A percentile compares a stretch with the other conserved stretches of the same genome.
phyloP scores from a whole-genome alignment of 768 basidiomycete genomes.

The Lyophyllum shimeji region DNA sequence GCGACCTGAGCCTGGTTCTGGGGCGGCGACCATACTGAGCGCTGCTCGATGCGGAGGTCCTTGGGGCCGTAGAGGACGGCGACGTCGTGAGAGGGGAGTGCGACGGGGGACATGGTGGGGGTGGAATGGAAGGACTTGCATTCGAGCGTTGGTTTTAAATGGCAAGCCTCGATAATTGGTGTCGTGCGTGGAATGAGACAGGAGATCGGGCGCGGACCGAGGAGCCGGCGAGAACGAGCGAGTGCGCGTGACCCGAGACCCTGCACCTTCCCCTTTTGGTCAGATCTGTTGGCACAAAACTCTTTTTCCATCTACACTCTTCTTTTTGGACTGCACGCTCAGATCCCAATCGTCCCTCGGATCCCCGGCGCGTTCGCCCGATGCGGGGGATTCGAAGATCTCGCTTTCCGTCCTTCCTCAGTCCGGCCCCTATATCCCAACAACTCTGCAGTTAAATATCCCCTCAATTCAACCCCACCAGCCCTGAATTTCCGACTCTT shows the following conservation, averaged over 20 bases:
- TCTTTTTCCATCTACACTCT: background rate
- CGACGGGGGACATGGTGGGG: conserved; percentile 36
- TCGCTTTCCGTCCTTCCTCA: conserved; percentile 8
- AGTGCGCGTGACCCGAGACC: conserved; percentile 12
- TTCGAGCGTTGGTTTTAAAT: conserved; percentile 16
- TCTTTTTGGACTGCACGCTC: background rate
- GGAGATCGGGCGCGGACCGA: conserved; percentile 22
- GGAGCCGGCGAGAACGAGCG: conserved; percentile 1
- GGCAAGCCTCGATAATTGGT: conserved; percentile 17
- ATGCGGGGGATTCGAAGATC: conserved; percentile 17
- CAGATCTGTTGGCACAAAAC: conserved; percentile 7
- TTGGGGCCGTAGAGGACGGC: conserved; percentile 82
- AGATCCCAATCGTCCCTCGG: conserved; percentile 8
- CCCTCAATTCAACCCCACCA: background rate
- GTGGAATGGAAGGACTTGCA: conserved; percentile 17
- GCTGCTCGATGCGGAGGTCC: conserved; percentile 79
- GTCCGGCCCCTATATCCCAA: conserved; percentile 2
- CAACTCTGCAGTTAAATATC: conserved; percentile 7
- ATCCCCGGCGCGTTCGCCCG: conserved; percentile 17
- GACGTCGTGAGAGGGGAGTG: conserved; percentile 59
- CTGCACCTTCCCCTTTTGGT: conserved; percentile 11
- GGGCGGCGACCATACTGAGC: conserved; percentile 70
- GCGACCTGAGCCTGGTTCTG: conserved; percentile 78
- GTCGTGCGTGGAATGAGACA: conserved; percentile 16
- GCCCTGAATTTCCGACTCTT: background rate